Evolutionary conservation across 2,329 filamentous ascomycete genomes (phyloP), one percentile per base, ranked within the genome.

Genomic region (Verticillium tricorpus): DNA sequence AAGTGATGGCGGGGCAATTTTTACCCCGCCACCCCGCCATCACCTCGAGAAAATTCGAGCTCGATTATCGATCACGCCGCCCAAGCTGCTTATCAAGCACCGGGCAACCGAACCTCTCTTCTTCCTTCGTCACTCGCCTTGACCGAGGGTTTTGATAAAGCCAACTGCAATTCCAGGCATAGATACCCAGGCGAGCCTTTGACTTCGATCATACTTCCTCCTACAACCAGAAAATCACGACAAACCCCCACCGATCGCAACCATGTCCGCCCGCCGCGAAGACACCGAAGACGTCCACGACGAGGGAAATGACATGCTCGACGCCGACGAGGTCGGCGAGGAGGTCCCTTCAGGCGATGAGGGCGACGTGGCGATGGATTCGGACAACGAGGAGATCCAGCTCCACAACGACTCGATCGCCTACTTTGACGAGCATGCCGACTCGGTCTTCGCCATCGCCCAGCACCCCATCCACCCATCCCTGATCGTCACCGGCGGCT

Each of bases 401-500:
- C 82, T 98, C 7, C 87, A 95, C 65, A 99, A 98, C 81, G 94
- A 99, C 82, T 96, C 92, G 67, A 82, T 89, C 67, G 94, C 92
- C 63, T 94, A 96, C 80, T 97, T 98, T 72, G 95, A 98, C 80
- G 77, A 79, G 39, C 92, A 97, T 80, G 90, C 88, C 69, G 93
- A 97, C 82, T 93, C 90, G 64, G 90, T 99, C 71, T 99, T 97
- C 80, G 88, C 91, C 77, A 95, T 99, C 73, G 92, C 94, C 19
- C 92, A 97, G 74, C 95, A 99, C 74, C 95, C 95, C 4, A 80
- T 87, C 7, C 83, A 90, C 71, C 86, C 89, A 6, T 82, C 88
- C 22, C 87, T 98, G 63, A 82, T 98, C 63, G 90, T 93, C 3
- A 97, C 95, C 0, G 95, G 95, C 64, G 95, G 93, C 66, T 85